Evolutionary conservation across 148 eudicot genomes (phyloP), one percentile per base, ranked within the genome.

Genomic region (Mesembryanthemum crystallinum): DNA sequence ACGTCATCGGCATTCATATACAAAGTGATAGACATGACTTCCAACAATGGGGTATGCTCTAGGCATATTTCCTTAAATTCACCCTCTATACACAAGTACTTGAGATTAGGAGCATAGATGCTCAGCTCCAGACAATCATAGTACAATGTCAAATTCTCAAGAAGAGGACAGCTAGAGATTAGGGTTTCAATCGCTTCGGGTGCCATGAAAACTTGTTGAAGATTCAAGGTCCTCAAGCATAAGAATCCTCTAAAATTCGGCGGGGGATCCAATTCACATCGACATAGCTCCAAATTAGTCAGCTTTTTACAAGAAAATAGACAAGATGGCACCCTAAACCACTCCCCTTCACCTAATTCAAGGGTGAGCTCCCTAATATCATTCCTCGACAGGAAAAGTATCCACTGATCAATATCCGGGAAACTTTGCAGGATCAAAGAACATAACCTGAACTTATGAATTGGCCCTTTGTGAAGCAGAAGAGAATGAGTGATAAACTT

Each of bases 331-430:
- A 84, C 92, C 77, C 88, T 84, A 78, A 88, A 88, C 93, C 89
- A 91, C 76, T 89, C 87, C 0, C 81, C 85, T 58, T 88, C 97
- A 42, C 90, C 91, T 58, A 91, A 78, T 71, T 91, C 93, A 64
- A 91, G 75, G 64, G 72, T 77, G 58, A 91, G 78, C 75, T 89
- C 91, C 45, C 85, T 88, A n/a, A 91, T 82, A 78, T 80, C 85
- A 52, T 78, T 88, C 67, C 97, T 83, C 1, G 93, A 89, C 52
- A 91, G 86, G 72, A 91, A 88, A 76, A 91, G 91, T 25, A 91
- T 70, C 97, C 97, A 91, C 64, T 91, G 97, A 82, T 89, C 90
- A 51, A 91, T 78, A 76, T 88, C 93, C 13, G 90, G 87, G 51
- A 82, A 86, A 76, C 84, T 75, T 76, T 81, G 91, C 57, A 89